phyloP scores from a whole-genome alignment of 257 asterid genomes.

The Nicotiana sylvestris region DNA sequence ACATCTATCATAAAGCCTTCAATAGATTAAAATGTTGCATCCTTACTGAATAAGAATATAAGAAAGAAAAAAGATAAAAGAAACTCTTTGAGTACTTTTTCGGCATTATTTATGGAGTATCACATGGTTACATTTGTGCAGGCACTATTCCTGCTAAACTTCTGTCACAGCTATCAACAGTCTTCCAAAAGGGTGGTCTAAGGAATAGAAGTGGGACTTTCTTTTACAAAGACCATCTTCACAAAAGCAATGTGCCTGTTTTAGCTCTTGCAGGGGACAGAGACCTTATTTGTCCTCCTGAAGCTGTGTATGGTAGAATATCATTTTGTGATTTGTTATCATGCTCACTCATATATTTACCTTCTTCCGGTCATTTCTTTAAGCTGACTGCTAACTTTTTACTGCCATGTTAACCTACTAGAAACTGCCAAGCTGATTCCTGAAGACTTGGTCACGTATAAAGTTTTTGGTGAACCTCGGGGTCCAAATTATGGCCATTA shows the following conservation, averaged over 20 bases:
- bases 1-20: neutral
- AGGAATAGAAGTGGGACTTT: constrained; percentile 71
- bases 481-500: constrained; percentile 99
- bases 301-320: constrained; percentile 75
- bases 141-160: constrained; percentile 93
- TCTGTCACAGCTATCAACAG: constrained; percentile 70
- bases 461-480: constrained; percentile 63
- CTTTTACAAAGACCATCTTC: constrained; percentile 77
- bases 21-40: neutral
- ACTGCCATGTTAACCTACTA: constrained; percentile 8
- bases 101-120: neutral
- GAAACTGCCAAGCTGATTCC: constrained; percentile 80
- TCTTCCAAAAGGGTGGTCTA: constrained; percentile 85
- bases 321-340: neutral
- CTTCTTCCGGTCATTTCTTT: constrained; percentile 10
- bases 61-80: neutral
- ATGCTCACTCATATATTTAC: neutral
- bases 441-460: constrained; percentile 62
- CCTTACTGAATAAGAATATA: neutral
- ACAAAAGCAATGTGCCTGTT: constrained; percentile 58
- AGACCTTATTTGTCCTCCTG: constrained; percentile 96
- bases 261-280: constrained; percentile 88
- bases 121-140: constrained; percentile 17
- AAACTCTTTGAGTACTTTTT: neutral
- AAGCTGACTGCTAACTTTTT: constrained; percentile 16